Evolutionary conservation across 495 filamentous ascomycete genomes (phyloP), one percentile per base, ranked within the genome.

Genomic region (Zalerion maritima): DNA sequence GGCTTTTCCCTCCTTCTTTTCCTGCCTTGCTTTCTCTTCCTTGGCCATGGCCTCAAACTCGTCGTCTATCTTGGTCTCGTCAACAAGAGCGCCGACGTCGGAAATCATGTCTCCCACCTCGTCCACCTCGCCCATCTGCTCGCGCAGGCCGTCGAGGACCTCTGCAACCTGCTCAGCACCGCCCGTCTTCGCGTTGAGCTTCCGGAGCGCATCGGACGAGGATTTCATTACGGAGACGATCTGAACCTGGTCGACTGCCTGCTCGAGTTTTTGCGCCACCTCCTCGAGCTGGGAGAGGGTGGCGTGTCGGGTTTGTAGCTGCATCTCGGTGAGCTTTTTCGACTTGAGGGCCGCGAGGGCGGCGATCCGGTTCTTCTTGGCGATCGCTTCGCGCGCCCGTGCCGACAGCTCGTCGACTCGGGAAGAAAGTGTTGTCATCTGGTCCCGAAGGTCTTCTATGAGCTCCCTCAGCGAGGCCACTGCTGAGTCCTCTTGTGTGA

Each of bases 41-140:
- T 48, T 60, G 54, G 91, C 71, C 57, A 97, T 45, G 6, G 64
- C 73, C 41, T 80, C 75, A 16, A 94, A 62, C 60, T 94, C 89
- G 23, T 85, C 82, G 33, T 94, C 86, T 29, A 94, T 72, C 50
- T 89, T 86, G 11, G 43, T 58, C 47, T 94, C 89, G 45, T 93
- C 85, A 29, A 85, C 62, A 10, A 61, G 62, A 4, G 43, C 48
- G 1, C 55, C 58, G 17, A 47, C 57, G 42, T 85, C 79, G 14
- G 71, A 71, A 35, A 93, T 71, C 24, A 82, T 73, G 37, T 59
- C 67, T 28, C 75, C 73, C 14, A 96, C 67, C 54, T 93, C 91
- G 42, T 92, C 83, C 19, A 78, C 78, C 43, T 70, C 73, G 22
- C 54, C 63, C 71, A 86, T 91, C 58, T 93, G 74, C 35, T 89